Percentiles rank a stretch among this genome's conserved stretches.
phyloP scores from a whole-genome alignment of 306 rosid species.

The Dalbergia oliveri region DNA sequence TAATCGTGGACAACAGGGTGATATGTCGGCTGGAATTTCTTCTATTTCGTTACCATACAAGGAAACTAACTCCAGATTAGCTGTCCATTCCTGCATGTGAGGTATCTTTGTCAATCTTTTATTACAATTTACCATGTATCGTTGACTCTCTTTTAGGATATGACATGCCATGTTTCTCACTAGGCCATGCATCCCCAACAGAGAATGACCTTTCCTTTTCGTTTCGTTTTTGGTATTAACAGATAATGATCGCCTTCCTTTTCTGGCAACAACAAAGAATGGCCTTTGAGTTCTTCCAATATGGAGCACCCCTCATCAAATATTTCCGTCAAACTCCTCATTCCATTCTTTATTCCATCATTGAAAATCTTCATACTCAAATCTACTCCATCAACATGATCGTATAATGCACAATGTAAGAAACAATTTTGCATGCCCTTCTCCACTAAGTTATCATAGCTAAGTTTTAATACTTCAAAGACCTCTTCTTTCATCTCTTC shows the following conservation, averaged over 20 bases:
- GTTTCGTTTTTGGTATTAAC: too few relatives aligned
- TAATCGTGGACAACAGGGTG: constrained; percentile 1
- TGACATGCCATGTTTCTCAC: constrained; percentile 11
- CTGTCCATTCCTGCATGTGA: neutral
- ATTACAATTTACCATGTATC: neutral
- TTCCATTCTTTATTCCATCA: constrained; percentile 2
- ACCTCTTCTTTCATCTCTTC: constrained; percentile 16
- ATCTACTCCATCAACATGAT: neutral
- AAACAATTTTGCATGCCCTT: constrained; percentile 1
- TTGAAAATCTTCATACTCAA: constrained; percentile 7
- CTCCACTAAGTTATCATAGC: constrained; percentile 11
- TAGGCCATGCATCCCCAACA: neutral
- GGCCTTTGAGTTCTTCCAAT: neutral
- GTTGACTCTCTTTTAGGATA: neutral
- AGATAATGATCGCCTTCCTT: too few relatives aligned
- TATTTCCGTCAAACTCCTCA: constrained; percentile 20
- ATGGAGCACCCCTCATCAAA: neutral
- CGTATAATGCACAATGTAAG: constrained; percentile 32
- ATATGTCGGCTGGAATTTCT: neutral
- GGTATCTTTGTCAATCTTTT: neutral
- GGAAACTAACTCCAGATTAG: constrained; percentile 18
- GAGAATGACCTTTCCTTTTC: neutral
- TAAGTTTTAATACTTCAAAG: neutral
- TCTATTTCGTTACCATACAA: rapidly evolving
- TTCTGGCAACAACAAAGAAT: neutral